Conservation (phyloP, 2,329 filamentous ascomycete genomes). For the Pezicula radicicola region DNA sequence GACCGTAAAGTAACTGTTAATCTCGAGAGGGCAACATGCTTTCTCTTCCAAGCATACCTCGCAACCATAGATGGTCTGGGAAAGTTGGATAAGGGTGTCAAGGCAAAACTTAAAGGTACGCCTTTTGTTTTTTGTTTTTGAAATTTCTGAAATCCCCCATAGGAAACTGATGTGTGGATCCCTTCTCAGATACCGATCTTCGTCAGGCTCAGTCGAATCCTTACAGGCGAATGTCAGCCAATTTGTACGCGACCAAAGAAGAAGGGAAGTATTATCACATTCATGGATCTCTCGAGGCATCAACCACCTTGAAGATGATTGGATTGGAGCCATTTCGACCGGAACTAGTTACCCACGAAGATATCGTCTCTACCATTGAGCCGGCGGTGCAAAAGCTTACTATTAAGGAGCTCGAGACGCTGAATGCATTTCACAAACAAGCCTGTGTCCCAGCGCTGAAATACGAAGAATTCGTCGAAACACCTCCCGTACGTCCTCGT, state of each 20-base stretch:
- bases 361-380: constrained; percentile 59
- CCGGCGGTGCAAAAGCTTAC: constrained; percentile 53
- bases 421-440: constrained; percentile 54
- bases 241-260: constrained; percentile 67
- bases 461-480: constrained; percentile 55
- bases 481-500: constrained; percentile 49
- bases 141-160: constrained; percentile 19
- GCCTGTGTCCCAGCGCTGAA: constrained; percentile 59
- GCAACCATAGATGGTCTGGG: constrained; percentile 51
- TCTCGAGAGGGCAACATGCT: constrained; percentile 50
- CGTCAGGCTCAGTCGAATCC: constrained; percentile 66
- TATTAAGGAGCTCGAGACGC: constrained; percentile 50
- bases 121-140: no score
- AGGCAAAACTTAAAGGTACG: constrained; percentile 39
- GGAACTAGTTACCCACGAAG: constrained; percentile 56
- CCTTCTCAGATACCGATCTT: constrained; percentile 62
- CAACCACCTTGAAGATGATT: constrained; percentile 67
- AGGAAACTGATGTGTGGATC: neutral
- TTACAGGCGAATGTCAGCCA: constrained; percentile 71
- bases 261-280: constrained; percentile 69
- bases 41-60: constrained; percentile 56
- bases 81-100: constrained; percentile 44
- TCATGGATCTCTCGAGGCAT: constrained; percentile 71
- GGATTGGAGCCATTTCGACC: constrained; percentile 60
- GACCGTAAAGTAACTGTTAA: constrained; percentile 45